phyloP scores from a whole-genome alignment of 225 moss, liverwort and hornwort genomes.

The Takakia lepidozioides region DNA sequence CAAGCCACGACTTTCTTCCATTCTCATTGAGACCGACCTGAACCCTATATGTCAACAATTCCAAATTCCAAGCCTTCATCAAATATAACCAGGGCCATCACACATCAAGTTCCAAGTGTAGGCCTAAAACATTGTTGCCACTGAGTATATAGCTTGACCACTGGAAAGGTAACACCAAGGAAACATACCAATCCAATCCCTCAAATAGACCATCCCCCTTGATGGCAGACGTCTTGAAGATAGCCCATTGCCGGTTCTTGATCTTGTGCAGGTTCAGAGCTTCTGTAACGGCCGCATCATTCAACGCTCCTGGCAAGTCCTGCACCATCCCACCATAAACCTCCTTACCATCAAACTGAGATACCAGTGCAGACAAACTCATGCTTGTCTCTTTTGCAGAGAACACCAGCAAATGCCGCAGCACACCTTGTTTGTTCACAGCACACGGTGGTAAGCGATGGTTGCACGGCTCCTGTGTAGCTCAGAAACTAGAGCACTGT shows the following conservation, averaged over 20 bases:
- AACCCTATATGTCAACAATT: background rate
- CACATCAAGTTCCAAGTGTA: background rate
- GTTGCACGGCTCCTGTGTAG: no score
- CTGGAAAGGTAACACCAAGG: background rate
- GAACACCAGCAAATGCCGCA: no score
- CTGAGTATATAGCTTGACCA: background rate
- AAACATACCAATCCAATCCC: constrained; percentile 83
- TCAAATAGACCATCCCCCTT: constrained; percentile 95
- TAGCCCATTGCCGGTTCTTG: constrained; percentile 96
- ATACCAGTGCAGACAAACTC: no score
- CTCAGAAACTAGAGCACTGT: no score
- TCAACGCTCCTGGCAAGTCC: constrained; percentile 98
- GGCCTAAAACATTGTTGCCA: background rate
- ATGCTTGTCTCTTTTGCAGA: no score
- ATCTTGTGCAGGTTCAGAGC: constrained; percentile 96
- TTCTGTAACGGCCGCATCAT: constrained; percentile 92
- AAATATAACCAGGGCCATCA: background rate
- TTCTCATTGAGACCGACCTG: background rate
- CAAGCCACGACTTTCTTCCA: no score
- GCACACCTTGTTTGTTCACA: no score
- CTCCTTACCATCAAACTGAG: no score
- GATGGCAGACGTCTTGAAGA: constrained; percentile 93
- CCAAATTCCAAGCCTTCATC: background rate
- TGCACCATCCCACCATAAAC: constrained; percentile 31
- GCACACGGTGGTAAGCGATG: no score